Evolutionary conservation across 202 grass and related monocot species (phyloP), one percentile per base, ranked within the genome.

Genomic region (Zizania palustris): DNA sequence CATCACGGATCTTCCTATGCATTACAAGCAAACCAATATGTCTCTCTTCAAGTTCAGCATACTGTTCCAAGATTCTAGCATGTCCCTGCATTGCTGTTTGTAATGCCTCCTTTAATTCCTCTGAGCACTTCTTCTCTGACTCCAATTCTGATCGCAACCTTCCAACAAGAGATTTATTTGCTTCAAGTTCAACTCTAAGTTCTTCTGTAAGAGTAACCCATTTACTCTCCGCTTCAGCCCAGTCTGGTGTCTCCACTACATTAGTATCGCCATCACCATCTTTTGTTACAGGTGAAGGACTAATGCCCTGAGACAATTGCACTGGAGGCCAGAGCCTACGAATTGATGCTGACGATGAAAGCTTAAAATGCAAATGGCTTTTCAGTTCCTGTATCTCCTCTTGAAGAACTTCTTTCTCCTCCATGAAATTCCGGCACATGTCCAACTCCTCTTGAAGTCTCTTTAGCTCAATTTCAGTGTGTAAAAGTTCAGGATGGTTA

Each of bases 41-140:
- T 42, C 88, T 98, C 80, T 98, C 96, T 83, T 98, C 89, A 70
- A 98, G 90, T 80, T 98, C 96, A 67, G 91, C 91, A 48, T 98
- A 98, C 74, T 98, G 96, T 64, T 98, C 96, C 46, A 98, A 60
- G 65, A 95, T 90, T 74, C 92, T 89, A 18, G 89, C 89, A 75
- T 94, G 89, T 36, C 89, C 96, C 65, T 98, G 96, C 83, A 98
- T 88, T 14, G 91, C 96, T 80, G 90, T 92, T 79, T 98, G 91
- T 43, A 98, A 46, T 73, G 89, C 96, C 53, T 98, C 91, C 67
- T 92, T 98, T 41, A 95, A 37, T 83, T 98, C 96, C 49, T 90
- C 92, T 19, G 87, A 83, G 78, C 91, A 98, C 46, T 88, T 88
- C 78, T 90, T 95, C 81, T 98, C 91, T 0, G 87, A 92, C 40